Evolutionary conservation across 1,139 yeast species (phyloP).

Genomic region (Diutina sp.): DNA sequence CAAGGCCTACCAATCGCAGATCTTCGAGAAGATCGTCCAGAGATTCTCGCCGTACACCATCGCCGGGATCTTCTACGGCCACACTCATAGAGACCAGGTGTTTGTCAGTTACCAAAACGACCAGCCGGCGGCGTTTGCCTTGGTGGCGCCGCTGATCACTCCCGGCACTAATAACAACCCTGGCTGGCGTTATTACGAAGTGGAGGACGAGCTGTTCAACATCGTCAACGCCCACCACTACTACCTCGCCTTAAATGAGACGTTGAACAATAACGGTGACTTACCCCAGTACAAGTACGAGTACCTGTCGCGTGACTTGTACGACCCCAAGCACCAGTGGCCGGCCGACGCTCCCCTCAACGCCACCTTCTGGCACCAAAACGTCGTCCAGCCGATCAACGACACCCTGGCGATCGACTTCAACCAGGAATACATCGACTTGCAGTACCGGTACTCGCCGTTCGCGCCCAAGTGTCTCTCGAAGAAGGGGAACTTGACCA

Average conservation of each 20-base stretch:
- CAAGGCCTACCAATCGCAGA: slow-evolving; percentile 47
- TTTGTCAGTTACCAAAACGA: slow-evolving; percentile 37
- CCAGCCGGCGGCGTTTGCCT: slow-evolving; percentile 42
- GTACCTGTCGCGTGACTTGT: slow-evolving; percentile 40
- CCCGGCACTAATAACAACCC: slow-evolving; percentile 49
- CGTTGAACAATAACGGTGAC: slow-evolving; percentile 31
- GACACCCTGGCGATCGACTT: slow-evolving; percentile 22
- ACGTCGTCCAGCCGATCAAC: slow-evolving; percentile 20
- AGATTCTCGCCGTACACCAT: slow-evolving; percentile 60
- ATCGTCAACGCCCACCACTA: slow-evolving; percentile 48
- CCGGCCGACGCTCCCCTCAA: slow-evolving; percentile 39
- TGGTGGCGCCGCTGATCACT: slow-evolving; percentile 57
- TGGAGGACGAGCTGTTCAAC: slow-evolving; percentile 49
- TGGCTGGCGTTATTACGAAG: slow-evolving; percentile 61
- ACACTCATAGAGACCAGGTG: slow-evolving; percentile 62
- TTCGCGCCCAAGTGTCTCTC: slow-evolving; percentile 27
- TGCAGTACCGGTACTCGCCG: slow-evolving; percentile 42
- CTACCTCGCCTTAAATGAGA: slow-evolving; percentile 39
- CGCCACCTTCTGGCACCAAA: slow-evolving; percentile 45
- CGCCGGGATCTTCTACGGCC: slow-evolving; percentile 61
- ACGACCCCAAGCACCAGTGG: slow-evolving; percentile 34
- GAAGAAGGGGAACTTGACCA: slow-evolving; percentile 11
- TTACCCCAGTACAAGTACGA: slow-evolving; percentile 46
- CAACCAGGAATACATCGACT: slow-evolving; percentile 34
- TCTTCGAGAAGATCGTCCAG: slow-evolving; percentile 45